Evolutionary conservation across 805 yeast genomes (phyloP).

Genomic region (Lachancea lanzarotensis): DNA sequence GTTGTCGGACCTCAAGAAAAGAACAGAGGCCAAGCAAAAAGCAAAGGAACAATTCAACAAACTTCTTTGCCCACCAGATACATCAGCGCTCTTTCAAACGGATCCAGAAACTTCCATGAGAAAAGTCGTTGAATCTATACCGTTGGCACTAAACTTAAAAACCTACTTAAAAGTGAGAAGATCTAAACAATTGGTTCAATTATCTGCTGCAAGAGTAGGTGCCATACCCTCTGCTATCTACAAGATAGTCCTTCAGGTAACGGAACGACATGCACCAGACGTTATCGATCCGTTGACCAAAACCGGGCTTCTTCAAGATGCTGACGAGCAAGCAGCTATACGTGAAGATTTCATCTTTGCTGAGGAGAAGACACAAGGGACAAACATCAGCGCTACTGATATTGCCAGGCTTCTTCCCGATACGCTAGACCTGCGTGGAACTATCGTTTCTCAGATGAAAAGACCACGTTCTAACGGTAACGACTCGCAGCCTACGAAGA

Average conservation of each 20-base stretch:
- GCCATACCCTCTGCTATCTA: conserved; percentile 59
- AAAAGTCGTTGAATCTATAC: conserved; percentile 43
- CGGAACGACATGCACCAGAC: conserved; percentile 54
- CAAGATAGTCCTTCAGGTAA: conserved; percentile 44
- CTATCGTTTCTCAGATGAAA: conserved; percentile 40
- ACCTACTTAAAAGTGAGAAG: conserved; percentile 65
- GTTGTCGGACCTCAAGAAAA: conserved; percentile 49
- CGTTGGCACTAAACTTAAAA: conserved; percentile 55
- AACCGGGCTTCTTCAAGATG: conserved; percentile 49
- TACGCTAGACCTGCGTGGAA: conserved; percentile 39
- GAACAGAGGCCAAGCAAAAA: conserved; percentile 52
- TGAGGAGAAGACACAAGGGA: conserved; percentile 32
- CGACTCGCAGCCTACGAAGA: conserved; percentile 27
- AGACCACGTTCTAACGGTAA: conserved; percentile 27
- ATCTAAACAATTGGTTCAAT: conserved; percentile 52
- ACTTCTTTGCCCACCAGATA: conserved; percentile 29
- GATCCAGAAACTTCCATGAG: conserved; percentile 35
- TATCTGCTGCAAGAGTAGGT: conserved; percentile 67
- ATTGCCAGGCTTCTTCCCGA: conserved; percentile 36
- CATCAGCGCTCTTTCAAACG: conserved; percentile 22
- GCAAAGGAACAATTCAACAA: conserved; percentile 36
- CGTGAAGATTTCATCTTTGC: conserved; percentile 21
- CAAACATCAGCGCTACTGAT: conserved; percentile 40
- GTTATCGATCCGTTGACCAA: conserved; percentile 35
- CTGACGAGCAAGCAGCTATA: conserved; percentile 32